These are phyloP conservation scores for Leccinellum rugosiceps DNA, from an alignment of 768 basidiomycete genomes.

Conservation along the genomic window DNA sequence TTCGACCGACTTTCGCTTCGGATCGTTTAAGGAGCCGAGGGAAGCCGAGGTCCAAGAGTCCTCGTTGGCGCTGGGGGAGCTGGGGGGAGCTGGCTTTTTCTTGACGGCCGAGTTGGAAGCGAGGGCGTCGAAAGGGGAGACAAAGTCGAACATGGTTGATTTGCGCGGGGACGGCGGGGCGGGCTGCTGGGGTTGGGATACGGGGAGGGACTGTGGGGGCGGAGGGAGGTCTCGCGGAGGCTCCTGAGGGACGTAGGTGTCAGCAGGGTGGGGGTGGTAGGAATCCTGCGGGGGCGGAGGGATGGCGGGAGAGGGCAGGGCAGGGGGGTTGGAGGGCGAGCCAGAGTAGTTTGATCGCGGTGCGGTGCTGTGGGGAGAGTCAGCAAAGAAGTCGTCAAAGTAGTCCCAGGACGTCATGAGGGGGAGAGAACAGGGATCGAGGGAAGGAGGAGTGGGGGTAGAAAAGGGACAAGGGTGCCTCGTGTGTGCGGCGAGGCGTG, in stretches of 20 bases:
- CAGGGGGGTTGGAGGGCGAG: conserved; percentile 37
- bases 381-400: conserved; percentile 30
- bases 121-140: conserved; percentile 81
- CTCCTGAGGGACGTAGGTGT: conserved; percentile 29
- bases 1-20: conserved; percentile 81
- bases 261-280: conserved; percentile 45
- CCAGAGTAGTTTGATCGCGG: conserved; percentile 53
- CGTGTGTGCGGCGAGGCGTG: conserved; percentile 27
- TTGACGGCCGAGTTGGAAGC: conserved; percentile 48
- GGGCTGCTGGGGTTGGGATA: conserved; percentile 36
- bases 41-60: conserved; percentile 52
- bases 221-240: conserved; percentile 24
- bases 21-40: conserved; percentile 33
- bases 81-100: conserved; percentile 57
- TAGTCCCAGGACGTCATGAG: conserved; percentile 34
- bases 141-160: conserved; percentile 82
- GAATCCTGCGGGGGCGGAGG: conserved; percentile 19
- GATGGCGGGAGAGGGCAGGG: conserved; percentile 36
- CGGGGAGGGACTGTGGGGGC: conserved; percentile 19
- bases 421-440: conserved; percentile 11
- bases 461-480: conserved; percentile 24
- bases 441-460: conserved; percentile 6
- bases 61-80: conserved; percentile 47
- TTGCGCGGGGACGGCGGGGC: conserved; percentile 68
- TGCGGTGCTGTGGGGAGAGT: conserved; percentile 36